Percentiles rank a stretch among this genome's conserved stretches.
Conservation (phyloP, 2,329 filamentous ascomycete genomes). For the Cladophialophora bantiana region DNA sequence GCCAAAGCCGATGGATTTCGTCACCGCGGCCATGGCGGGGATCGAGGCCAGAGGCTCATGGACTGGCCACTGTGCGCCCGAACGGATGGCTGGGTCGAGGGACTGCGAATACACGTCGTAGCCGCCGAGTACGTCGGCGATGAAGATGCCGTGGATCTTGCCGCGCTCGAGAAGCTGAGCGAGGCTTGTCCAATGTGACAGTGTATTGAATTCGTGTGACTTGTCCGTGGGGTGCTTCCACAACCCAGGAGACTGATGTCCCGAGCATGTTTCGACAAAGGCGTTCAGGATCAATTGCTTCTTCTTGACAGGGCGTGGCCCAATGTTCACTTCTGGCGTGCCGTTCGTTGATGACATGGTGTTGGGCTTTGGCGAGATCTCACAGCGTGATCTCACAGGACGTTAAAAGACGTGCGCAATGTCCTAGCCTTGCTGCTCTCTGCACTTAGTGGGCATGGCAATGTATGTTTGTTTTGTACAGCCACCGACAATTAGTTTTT, state of each 20-base stretch:
- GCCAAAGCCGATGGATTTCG: conserved; percentile 71
- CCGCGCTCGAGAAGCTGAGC: conserved; percentile 66
- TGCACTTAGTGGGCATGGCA: background rate
- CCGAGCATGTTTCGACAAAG: conserved; percentile 60
- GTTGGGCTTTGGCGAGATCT: background rate
- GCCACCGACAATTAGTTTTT: background rate
- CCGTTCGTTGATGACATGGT: conserved; percentile 16
- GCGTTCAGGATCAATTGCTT: conserved; percentile 60
- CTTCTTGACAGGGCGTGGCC: conserved; percentile 43
- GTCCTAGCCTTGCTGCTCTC: background rate
- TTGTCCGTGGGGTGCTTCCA: conserved; percentile 71
- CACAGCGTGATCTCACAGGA: background rate
- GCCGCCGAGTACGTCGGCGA: conserved; percentile 70
- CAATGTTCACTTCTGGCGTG: background rate
- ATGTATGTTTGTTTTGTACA: background rate
- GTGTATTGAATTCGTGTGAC: conserved; percentile 66
- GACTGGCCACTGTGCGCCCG: conserved; percentile 74
- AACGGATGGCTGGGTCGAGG: conserved; percentile 65
- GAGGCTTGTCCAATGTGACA: conserved; percentile 67
- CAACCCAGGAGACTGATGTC: conserved; percentile 63
- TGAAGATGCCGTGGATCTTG: conserved; percentile 72
- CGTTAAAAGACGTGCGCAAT: background rate
- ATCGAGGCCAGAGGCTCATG: conserved; percentile 71
- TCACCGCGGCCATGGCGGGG: conserved; percentile 72
- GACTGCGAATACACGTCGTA: conserved; percentile 73